phyloP scores from a whole-genome alignment of 2,329 filamentous ascomycete species.

The Biscogniauxia sp. region DNA sequence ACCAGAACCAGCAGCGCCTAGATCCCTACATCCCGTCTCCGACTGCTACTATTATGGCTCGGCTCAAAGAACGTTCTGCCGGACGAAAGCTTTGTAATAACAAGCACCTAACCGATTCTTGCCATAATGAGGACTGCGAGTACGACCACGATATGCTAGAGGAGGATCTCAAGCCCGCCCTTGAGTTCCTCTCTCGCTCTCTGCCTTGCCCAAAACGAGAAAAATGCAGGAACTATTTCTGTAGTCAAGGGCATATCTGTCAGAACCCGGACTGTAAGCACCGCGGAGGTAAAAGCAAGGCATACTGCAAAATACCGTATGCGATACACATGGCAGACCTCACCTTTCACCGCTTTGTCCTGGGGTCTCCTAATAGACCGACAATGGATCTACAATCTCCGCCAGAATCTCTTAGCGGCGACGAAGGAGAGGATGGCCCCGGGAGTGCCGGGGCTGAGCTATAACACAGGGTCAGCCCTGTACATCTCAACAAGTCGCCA shows the following conservation, averaged over 20 bases:
- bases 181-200: conserved; percentile 29
- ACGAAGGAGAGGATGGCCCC: background rate
- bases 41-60: conserved; percentile 12
- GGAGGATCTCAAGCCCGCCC: conserved; percentile 23
- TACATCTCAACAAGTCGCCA: background rate
- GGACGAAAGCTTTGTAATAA: conserved; percentile 28
- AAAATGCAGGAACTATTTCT: conserved; percentile 24
- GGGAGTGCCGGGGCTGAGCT: background rate
- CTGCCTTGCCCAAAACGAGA: conserved; percentile 29
- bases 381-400: background rate
- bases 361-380: background rate
- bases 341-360: background rate
- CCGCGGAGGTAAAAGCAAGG: conserved; percentile 27
- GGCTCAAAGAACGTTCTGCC: conserved; percentile 23
- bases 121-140: conserved; percentile 26
- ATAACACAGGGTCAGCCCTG: background rate
- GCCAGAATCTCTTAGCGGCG: background rate
- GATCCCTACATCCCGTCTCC: conserved; percentile 28
- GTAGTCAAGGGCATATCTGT: conserved; percentile 33
- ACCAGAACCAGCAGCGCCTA: conserved; percentile 26
- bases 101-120: conserved; percentile 25
- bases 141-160: conserved; percentile 30
- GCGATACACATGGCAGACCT: background rate
- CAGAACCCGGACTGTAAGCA: conserved; percentile 31
- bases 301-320: background rate